Evolutionary conservation across 441 rosid species (phyloP).

Genomic region (Euphorbia corollata): DNA sequence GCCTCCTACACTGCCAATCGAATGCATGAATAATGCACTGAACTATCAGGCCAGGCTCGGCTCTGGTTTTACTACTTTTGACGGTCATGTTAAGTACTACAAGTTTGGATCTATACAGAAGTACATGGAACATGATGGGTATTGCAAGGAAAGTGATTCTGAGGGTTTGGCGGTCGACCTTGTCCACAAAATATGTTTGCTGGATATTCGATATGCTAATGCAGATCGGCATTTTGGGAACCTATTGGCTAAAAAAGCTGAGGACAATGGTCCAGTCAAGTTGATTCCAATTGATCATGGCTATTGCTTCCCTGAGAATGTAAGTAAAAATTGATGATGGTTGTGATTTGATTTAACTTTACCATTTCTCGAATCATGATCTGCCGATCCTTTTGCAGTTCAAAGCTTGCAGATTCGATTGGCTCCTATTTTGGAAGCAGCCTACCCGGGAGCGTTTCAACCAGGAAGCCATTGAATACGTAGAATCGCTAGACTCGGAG

Average conservation of each 20-base stretch:
- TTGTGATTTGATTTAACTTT: too few species aligned
- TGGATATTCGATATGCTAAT: constrained; percentile 81
- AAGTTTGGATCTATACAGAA: neutral
- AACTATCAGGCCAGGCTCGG: too few species aligned
- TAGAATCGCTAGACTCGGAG: constrained; percentile 61
- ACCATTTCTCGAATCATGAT: neutral
- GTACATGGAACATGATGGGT: constrained; percentile 16
- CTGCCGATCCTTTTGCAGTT: too few species aligned
- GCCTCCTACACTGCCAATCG: too few species aligned
- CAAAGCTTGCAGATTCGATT: constrained; percentile 75
- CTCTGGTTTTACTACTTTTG: too few species aligned
- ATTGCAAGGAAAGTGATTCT: constrained; percentile 34
- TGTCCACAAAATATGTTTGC: constrained; percentile 78
- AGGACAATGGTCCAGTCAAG: constrained; percentile 34
- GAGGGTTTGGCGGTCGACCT: constrained; percentile 26
- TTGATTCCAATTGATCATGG: constrained; percentile 96
- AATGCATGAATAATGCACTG: too few species aligned
- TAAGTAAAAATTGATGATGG: constrained; percentile 37
- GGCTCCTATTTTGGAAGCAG: constrained; percentile 99
- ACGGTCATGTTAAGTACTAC: constrained; percentile 30
- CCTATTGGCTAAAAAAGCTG: constrained; percentile 47
- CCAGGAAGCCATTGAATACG: constrained; percentile 45
- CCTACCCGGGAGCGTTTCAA: constrained; percentile 61
- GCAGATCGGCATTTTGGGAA: constrained; percentile 93
- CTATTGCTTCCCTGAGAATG: constrained; percentile 68